Conservation (phyloP, 1,284 basidiomycete species). For the Puccinia polysora region DNA sequence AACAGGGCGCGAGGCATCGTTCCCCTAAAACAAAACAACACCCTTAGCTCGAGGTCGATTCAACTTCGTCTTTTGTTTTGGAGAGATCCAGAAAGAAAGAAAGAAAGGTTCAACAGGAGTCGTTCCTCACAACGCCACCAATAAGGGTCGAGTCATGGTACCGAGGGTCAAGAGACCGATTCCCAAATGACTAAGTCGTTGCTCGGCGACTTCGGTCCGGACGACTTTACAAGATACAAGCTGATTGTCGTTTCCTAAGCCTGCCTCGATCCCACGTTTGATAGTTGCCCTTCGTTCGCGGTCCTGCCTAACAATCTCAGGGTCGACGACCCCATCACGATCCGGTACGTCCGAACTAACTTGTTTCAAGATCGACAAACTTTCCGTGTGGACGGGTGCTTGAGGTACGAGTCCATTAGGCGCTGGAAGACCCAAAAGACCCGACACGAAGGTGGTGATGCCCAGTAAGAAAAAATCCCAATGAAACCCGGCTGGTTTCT, state of each 20-base stretch:
- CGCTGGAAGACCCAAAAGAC: conserved; percentile 64
- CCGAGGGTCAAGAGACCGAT: conserved; percentile 52
- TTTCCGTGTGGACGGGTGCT: conserved; percentile 86
- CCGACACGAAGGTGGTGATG: conserved; percentile 84
- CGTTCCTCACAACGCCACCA: conserved; percentile 50
- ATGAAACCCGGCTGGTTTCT: conserved; percentile 88
- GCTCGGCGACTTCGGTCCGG: conserved; percentile 50
- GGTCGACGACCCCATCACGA: conserved; percentile 48
- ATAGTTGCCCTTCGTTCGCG: conserved; percentile 42
- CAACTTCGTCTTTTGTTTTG: too few species aligned
- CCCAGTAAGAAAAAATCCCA: conserved; percentile 71
- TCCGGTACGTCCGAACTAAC: conserved; percentile 45
- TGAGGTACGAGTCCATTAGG: conserved; percentile 70
- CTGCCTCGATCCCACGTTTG: background rate
- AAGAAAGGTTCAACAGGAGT: conserved; percentile 44
- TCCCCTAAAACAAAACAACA: conserved; percentile 40
- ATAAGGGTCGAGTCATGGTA: conserved; percentile 52
- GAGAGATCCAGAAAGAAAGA: conserved; percentile 18
- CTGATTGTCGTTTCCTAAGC: conserved; percentile 24
- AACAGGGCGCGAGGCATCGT: conserved; percentile 47
- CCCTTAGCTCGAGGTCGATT: background rate
- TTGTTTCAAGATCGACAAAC: conserved; percentile 70
- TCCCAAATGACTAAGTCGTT: conserved; percentile 51
- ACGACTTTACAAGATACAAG: conserved; percentile 45
- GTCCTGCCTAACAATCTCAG: conserved; percentile 57